These are phyloP conservation scores for Phytophthora podocarpi DNA, from an alignment of 352 stramenopile genomes.

Conservation along the genomic window DNA sequence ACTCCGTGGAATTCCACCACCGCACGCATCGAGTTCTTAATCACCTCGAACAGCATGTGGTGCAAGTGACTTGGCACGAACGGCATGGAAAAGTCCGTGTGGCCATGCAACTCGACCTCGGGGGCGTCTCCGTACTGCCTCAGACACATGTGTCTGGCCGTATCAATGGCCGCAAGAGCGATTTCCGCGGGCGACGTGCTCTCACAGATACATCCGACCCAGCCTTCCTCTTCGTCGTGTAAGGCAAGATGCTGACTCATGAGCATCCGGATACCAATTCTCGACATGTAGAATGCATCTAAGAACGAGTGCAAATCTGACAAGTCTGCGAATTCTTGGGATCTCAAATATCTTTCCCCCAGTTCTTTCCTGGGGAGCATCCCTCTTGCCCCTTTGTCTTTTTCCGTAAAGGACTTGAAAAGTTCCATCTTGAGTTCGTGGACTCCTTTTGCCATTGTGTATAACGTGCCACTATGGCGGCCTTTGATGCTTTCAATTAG, in stretches of 20 bases:
- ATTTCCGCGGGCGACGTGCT: slow-evolving; percentile 97
- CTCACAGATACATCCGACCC: slow-evolving; percentile 95
- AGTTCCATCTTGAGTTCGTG: slow-evolving; percentile 96
- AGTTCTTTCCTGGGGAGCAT: slow-evolving; percentile 51
- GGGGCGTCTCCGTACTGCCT: slow-evolving; percentile 99
- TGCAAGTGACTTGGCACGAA: slow-evolving; percentile 96
- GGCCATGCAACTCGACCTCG: slow-evolving; percentile 97
- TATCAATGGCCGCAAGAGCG: slow-evolving; percentile 96
- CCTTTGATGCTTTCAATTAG: slow-evolving; percentile 98
- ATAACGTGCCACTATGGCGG: slow-evolving; percentile 96
- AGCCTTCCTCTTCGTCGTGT: slow-evolving; percentile 88
- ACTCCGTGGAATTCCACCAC: slow-evolving; percentile 98
- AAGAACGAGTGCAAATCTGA: slow-evolving; percentile 97
- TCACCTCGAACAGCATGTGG: slow-evolving; percentile 99
- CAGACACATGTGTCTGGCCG: slow-evolving; percentile 98
- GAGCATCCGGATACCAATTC: slow-evolving; percentile 99
- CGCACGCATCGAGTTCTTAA: slow-evolving; percentile 99
- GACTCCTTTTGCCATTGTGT: slow-evolving; percentile 99
- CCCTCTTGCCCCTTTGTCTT: slow-evolving; percentile 24
- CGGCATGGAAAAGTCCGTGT: slow-evolving; percentile 98
- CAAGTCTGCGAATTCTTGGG: slow-evolving; percentile 90
- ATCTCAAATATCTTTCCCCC: slow-evolving; percentile 71
- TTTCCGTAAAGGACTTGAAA: slow-evolving; percentile 72
- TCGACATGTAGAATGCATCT: slow-evolving; percentile 99
- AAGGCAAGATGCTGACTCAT: slow-evolving; percentile 99